phyloP scores from a whole-genome alignment of 306 rosid species.

The Prunus dulcis region DNA sequence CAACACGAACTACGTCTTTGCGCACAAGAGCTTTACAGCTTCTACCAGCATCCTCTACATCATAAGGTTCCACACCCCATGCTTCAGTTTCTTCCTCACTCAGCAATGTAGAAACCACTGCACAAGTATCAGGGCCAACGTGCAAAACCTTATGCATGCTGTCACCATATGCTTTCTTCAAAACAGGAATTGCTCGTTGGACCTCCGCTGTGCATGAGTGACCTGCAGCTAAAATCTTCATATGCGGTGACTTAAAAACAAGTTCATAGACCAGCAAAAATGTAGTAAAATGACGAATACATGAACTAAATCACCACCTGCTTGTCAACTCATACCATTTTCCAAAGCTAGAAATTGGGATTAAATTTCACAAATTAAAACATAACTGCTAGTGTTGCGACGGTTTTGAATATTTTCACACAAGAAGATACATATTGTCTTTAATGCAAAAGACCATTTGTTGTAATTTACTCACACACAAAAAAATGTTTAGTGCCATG shows the following conservation, averaged over 20 bases:
- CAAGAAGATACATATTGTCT: neutral
- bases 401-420: neutral
- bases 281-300: neutral
- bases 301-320: neutral
- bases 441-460: neutral
- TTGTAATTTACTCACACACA: too few relatives aligned
- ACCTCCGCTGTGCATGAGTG: slow-evolving; percentile 62
- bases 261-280: neutral
- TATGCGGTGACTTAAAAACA: neutral
- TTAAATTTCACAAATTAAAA: neutral
- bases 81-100: slow-evolving; percentile 71
- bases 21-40: slow-evolving; percentile 55
- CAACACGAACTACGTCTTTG: slow-evolving; percentile 58
- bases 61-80: slow-evolving; percentile 80
- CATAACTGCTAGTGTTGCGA: neutral
- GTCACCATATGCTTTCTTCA: slow-evolving; percentile 57
- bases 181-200: slow-evolving; percentile 48
- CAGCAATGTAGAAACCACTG: slow-evolving; percentile 51
- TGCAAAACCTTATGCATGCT: slow-evolving; percentile 70
- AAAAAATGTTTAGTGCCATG: too few relatives aligned
- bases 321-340: neutral
- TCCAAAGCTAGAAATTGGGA: neutral
- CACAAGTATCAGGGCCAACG: slow-evolving; percentile 63
- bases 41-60: slow-evolving; percentile 61
- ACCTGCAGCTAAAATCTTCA: slow-evolving; percentile 34